phyloP scores from a whole-genome alignment of 2,329 filamentous ascomycete species.

The Pestalotiopsis sp. region DNA sequence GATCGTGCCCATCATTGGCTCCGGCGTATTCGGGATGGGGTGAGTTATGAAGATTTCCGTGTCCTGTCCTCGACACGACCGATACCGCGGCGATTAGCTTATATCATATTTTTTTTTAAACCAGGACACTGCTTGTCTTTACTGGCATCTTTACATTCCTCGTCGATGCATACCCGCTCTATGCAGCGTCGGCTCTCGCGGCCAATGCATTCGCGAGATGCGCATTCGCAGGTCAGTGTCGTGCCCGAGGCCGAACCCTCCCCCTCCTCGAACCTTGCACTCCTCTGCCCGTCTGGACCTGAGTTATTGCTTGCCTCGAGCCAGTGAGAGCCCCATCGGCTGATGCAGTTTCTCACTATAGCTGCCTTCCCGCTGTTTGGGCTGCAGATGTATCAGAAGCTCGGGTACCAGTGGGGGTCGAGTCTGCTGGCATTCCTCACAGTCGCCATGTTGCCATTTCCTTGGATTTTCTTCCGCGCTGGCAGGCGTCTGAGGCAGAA shows the following conservation, averaged over 20 bases:
- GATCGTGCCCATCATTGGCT: slow-evolving; percentile 76
- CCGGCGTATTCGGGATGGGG: slow-evolving; percentile 70
- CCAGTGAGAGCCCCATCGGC: too few relatives aligned
- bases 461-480: slow-evolving; percentile 64
- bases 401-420: slow-evolving; percentile 73
- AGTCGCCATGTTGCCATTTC: slow-evolving; percentile 65
- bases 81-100: not conserved
- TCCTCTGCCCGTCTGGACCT: too few relatives aligned
- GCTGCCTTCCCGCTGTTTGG: slow-evolving; percentile 79
- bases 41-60: slow-evolving; percentile 42
- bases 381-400: slow-evolving; percentile 68
- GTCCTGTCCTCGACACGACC: not conserved
- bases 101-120: not conserved
- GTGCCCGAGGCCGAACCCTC: slow-evolving; percentile 1
- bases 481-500: slow-evolving; percentile 58
- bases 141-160: slow-evolving; percentile 81
- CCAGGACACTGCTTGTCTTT: slow-evolving; percentile 75
- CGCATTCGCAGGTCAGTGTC: slow-evolving; percentile 66
- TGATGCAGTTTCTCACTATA: slow-evolving; percentile 25
- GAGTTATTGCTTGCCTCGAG: too few relatives aligned
- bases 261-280: not conserved
- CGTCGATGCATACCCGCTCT: slow-evolving; percentile 76
- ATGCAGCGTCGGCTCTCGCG: slow-evolving; percentile 77
- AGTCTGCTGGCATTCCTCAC: slow-evolving; percentile 64
- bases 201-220: slow-evolving; percentile 82